Conservation (phyloP, 441 rosid genomes). For the Populus hybrid region DNA sequence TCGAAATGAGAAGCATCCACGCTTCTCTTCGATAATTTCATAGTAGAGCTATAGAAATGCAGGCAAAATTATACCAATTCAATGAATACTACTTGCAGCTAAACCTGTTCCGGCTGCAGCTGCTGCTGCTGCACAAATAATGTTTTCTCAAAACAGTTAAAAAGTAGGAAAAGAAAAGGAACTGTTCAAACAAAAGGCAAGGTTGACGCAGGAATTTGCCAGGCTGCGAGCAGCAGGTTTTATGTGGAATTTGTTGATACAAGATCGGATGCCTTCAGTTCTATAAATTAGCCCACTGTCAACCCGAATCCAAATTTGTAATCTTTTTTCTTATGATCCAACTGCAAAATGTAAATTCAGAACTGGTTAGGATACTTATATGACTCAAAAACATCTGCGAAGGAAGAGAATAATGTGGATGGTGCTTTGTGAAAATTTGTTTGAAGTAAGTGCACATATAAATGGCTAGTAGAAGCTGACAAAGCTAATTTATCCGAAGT, state of each 20-base stretch:
- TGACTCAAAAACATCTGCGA: neutral
- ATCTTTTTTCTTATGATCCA: constrained; percentile 93
- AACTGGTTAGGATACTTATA: neutral
- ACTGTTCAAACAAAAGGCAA: constrained; percentile 18
- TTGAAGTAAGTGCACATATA: neutral
- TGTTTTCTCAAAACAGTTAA: constrained; percentile 2
- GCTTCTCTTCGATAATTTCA: constrained; percentile 17
- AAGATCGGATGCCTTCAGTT: neutral
- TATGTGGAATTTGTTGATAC: constrained; percentile 7
- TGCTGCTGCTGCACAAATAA: constrained; percentile 11
- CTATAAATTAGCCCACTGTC: constrained; percentile 61
- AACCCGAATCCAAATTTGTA: constrained; percentile 96
- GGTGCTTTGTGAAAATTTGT: neutral
- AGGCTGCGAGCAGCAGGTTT: constrained; percentile 12
- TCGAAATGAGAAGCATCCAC: neutral
- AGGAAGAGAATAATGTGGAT: neutral
- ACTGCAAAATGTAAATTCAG: constrained; percentile 37
- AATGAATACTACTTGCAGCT: constrained; percentile 18
- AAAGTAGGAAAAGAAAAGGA: neutral
- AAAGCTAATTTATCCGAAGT: neutral
- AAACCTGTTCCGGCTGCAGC: constrained; percentile 19
- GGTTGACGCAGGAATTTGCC: constrained; percentile 8
- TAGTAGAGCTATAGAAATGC: constrained; percentile 10
- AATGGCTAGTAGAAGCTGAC: neutral
- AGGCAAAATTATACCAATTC: neutral